A percentile compares a stretch with the other conserved stretches of the same genome.
These are phyloP conservation scores for Apiospora aurea DNA, from an alignment of 2,329 filamentous ascomycete genomes.

Conservation along the genomic window DNA sequence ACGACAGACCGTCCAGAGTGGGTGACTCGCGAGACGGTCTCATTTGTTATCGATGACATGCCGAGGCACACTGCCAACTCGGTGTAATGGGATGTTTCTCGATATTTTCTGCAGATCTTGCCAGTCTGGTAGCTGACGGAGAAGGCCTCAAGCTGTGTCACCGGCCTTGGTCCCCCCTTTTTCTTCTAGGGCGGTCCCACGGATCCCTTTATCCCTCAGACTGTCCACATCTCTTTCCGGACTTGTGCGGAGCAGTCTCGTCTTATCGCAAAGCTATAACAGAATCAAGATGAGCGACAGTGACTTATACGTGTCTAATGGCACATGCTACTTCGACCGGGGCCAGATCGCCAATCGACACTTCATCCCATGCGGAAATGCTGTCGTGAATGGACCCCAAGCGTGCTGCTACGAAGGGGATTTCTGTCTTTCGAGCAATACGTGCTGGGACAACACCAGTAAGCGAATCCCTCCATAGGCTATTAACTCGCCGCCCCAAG, in stretches of 20 bases:
- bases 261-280: neutral
- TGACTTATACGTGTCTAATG: slow-evolving; percentile 35
- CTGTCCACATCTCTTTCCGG: neutral
- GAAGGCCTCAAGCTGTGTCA: neutral
- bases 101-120: neutral
- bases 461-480: slow-evolving; percentile 14
- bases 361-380: slow-evolving; percentile 37
- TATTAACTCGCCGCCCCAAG: no score
- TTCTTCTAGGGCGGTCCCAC: neutral
- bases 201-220: no score
- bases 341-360: slow-evolving; percentile 35
- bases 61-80: neutral
- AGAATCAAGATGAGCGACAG: slow-evolving; percentile 24
- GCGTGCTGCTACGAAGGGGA: slow-evolving; percentile 37
- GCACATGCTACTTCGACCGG: slow-evolving; percentile 35
- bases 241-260: neutral
- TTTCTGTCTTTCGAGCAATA: slow-evolving; percentile 33
- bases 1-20: neutral
- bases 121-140: neutral
- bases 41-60: neutral
- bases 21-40: neutral
- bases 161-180: neutral
- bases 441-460: slow-evolving; percentile 38
- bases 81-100: neutral
- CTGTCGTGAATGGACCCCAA: slow-evolving; percentile 33